phyloP scores from a whole-genome alignment of 75 land plant species.

The Sequoia sempervirens region DNA sequence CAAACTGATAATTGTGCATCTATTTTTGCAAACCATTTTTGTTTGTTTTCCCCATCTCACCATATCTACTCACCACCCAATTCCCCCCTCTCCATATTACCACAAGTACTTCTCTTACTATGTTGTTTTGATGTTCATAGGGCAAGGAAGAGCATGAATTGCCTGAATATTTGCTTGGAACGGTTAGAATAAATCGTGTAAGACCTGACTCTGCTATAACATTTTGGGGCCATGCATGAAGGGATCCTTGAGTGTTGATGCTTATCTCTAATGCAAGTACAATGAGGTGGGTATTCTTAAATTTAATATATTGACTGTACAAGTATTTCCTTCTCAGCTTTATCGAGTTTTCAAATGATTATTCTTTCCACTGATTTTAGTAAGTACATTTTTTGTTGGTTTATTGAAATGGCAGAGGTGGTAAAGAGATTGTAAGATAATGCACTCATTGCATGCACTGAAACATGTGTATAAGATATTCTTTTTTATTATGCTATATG shows the following conservation, averaged over 20 bases:
- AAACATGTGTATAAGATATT: background rate
- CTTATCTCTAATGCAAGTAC: background rate
- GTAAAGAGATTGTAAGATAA: background rate
- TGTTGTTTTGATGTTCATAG: slow-evolving; percentile 32
- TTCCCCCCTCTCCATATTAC: background rate
- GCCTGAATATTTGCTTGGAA: slow-evolving; percentile 89
- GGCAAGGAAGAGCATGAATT: slow-evolving; percentile 74
- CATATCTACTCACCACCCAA: background rate
- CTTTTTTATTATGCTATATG: background rate
- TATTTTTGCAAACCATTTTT: background rate
- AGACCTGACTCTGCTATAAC: slow-evolving; percentile 61
- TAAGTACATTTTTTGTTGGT: background rate
- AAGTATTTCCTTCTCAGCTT: background rate
- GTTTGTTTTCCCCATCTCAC: background rate
- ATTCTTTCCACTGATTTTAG: background rate
- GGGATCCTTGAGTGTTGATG: background rate
- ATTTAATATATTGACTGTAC: background rate
- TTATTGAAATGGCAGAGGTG: background rate
- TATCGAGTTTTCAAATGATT: background rate
- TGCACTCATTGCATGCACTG: background rate
- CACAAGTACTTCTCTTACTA: background rate
- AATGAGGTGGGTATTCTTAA: background rate
- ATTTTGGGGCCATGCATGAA: slow-evolving; percentile 12
- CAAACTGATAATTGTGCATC: background rate
- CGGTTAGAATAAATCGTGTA: slow-evolving; percentile 69